These are phyloP conservation scores for Amniculicola lignicola DNA, from an alignment of 495 filamentous ascomycete genomes.

Conservation along the genomic window DNA sequence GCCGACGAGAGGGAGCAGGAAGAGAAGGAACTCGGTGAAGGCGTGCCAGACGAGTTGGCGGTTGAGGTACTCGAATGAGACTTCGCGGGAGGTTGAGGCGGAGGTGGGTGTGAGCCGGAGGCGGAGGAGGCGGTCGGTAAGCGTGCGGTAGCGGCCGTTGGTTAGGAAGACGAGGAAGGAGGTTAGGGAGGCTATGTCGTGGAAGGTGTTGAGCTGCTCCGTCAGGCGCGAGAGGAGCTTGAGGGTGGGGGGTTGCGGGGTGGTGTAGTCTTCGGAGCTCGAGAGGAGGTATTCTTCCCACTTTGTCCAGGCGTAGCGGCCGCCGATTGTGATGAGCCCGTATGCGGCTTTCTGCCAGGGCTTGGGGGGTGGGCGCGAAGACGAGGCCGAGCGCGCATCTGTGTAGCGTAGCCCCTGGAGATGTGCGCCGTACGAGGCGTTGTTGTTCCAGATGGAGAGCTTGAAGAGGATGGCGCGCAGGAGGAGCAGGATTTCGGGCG, in stretches of 20 bases:
- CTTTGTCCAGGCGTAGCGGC: slow-evolving; percentile 82
- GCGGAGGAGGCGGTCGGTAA: slow-evolving; percentile 80
- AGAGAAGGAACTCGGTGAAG: slow-evolving; percentile 96
- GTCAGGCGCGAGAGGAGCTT: slow-evolving; percentile 65
- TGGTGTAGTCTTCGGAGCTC: slow-evolving; percentile 35
- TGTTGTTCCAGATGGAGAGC: slow-evolving; percentile 91
- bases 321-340: slow-evolving; percentile 79
- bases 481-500: slow-evolving; percentile 73
- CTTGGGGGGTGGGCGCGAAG: slow-evolving; percentile 59
- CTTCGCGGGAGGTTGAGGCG: slow-evolving; percentile 78
- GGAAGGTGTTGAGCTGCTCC: slow-evolving; percentile 62
- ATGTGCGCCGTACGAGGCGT: slow-evolving; percentile 90
- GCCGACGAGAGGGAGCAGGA: slow-evolving; percentile 88
- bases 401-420: slow-evolving; percentile 87
- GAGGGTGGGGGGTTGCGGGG: slow-evolving; percentile 45
- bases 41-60: slow-evolving; percentile 98
- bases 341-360: slow-evolving; percentile 80
- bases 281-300: slow-evolving; percentile 63
- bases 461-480: slow-evolving; percentile 86
- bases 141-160: slow-evolving; percentile 85
- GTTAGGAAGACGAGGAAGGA: slow-evolving; percentile 89
- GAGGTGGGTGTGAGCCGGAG: slow-evolving; percentile 82
- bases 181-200: slow-evolving; percentile 73
- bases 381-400: slow-evolving; percentile 68
- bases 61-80: slow-evolving; percentile 96